Base-by-base conservation (phyloP, 2,329 filamentous ascomycete genomes). In the Ascochyta fabae region DNA sequence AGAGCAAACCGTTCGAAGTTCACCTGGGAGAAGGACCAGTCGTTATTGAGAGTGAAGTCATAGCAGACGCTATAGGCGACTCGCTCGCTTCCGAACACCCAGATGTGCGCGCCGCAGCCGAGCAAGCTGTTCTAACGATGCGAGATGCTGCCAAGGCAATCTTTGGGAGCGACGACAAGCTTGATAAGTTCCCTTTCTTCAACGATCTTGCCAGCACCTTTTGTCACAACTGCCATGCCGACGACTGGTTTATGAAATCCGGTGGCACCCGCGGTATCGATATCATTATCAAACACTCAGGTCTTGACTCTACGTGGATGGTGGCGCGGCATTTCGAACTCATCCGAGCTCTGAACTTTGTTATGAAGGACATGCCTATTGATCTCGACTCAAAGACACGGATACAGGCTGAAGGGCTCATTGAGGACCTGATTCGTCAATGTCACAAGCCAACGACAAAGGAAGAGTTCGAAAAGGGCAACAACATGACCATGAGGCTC, bases 161-260 rank as follows among this genome's bases (percentile, higher is more conserved):
- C 31, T 92, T 98, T 62, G 93, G 93, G 3, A 86, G 86, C 0
- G 80, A 88, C 35, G 84, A 83, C 22, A 84, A 89, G 48, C 87
- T 93, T 29, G 86, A 90, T 31, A 87, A 87, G 52, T 82, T 99
- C 8, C 86, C 89, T 0, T 91, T 99, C 76, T 99, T 99, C 77
- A 84, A 83, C 55, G 88, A 94, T 67, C 81, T 99, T 6, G 88
- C 89, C 35, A 89, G 87, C 57, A 88, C 88, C 0, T 96, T 98
- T 73, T 95, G 91, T 66, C 95, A 99, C 73, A 92, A 91, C 62
- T 99, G 95, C 74, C 93, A 97, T 67, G 92, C 95, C 67, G 94
- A 99, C 73, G 95, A 99, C 68, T 99, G 96, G 95, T 99, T 96
- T 71, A 93, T 93, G 48, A 99, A 99, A 77, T 90, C 92, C 34